phyloP scores from a whole-genome alignment of 2,329 filamentous ascomycete species.

The Mariannaea elegans region DNA sequence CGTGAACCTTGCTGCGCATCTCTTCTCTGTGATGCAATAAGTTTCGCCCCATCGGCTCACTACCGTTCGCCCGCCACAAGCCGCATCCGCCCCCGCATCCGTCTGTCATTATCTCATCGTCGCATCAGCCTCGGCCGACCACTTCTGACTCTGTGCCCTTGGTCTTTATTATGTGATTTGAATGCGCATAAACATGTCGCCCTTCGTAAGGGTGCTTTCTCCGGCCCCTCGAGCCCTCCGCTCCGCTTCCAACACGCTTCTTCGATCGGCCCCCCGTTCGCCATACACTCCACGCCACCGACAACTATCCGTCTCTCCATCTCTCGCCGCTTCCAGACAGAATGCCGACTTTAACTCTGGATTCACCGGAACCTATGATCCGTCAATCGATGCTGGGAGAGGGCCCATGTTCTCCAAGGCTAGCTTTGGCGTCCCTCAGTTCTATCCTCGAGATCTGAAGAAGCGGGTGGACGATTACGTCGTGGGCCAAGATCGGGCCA shows the following conservation, averaged over 20 bases:
- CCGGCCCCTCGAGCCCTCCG: slow-evolving; percentile 24
- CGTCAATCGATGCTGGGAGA: slow-evolving; percentile 59
- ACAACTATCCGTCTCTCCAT: slow-evolving; percentile 36
- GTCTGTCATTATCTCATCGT: slow-evolving; percentile 31
- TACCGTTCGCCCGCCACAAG: slow-evolving; percentile 28
- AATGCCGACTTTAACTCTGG: slow-evolving; percentile 63
- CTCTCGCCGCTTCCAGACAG: slow-evolving; percentile 48
- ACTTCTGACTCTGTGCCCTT: slow-evolving; percentile 27
- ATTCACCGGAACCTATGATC: slow-evolving; percentile 68
- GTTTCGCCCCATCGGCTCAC: slow-evolving; percentile 20
- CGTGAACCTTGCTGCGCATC: background rate
- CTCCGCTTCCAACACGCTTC: slow-evolving; percentile 16
- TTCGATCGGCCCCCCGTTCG: slow-evolving; percentile 12
- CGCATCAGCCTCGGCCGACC: slow-evolving; percentile 32
- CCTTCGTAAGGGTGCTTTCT: slow-evolving; percentile 37
- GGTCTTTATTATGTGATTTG: slow-evolving; percentile 36
- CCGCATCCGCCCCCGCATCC: slow-evolving; percentile 36
- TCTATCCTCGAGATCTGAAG: slow-evolving; percentile 78
- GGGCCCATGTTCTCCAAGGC: slow-evolving; percentile 68
- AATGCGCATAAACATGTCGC: slow-evolving; percentile 33
- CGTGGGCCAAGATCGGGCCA: slow-evolving; percentile 92
- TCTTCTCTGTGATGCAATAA: slow-evolving; percentile 20
- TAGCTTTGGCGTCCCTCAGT: slow-evolving; percentile 67
- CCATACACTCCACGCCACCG: slow-evolving; percentile 28
- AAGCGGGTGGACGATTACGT: slow-evolving; percentile 94